Percentiles rank a stretch among this genome's conserved stretches.
Conservation (phyloP, 2,329 filamentous ascomycete species). For the Trichoderma harzianum region DNA sequence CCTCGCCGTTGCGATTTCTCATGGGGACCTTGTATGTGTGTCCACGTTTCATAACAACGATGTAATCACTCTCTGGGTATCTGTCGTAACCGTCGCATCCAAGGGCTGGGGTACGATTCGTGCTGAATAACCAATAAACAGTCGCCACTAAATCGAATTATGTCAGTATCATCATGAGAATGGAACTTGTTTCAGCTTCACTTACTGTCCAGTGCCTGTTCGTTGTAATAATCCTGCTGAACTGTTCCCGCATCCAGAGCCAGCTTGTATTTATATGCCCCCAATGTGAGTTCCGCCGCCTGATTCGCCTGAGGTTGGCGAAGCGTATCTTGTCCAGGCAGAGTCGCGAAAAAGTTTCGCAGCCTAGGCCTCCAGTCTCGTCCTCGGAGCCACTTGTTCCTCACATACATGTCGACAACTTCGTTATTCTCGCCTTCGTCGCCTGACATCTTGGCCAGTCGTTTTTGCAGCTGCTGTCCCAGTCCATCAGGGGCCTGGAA, state of each 20-base stretch:
- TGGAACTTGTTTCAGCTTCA: neutral
- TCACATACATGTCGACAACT: slow-evolving; percentile 11
- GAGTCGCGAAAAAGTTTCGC: slow-evolving; percentile 8
- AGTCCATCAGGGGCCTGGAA: neutral
- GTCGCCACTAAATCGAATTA: neutral
- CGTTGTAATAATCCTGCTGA: slow-evolving; percentile 4
- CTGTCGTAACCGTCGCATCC: neutral
- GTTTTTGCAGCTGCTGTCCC: neutral
- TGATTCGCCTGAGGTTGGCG: neutral
- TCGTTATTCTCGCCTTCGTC: neutral
- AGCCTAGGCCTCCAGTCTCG: slow-evolving; percentile 2
- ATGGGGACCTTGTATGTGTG: neutral
- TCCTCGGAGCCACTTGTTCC: slow-evolving; percentile 10
- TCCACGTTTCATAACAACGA: slow-evolving; percentile 6
- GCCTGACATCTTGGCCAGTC: neutral
- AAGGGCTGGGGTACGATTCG: neutral
- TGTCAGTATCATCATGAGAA: neutral
- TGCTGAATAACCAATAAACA: neutral
- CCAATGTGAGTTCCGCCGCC: neutral
- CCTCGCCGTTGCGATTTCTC: neutral
- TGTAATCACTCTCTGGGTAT: slow-evolving; percentile 13
- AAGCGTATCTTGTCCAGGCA: neutral
- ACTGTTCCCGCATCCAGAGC: neutral
- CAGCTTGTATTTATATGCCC: neutral
- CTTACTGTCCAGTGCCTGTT: slow-evolving; percentile 7